Base-by-base conservation (phyloP, 2,329 filamentous ascomycete species). In the Blastomyces silverae region DNA sequence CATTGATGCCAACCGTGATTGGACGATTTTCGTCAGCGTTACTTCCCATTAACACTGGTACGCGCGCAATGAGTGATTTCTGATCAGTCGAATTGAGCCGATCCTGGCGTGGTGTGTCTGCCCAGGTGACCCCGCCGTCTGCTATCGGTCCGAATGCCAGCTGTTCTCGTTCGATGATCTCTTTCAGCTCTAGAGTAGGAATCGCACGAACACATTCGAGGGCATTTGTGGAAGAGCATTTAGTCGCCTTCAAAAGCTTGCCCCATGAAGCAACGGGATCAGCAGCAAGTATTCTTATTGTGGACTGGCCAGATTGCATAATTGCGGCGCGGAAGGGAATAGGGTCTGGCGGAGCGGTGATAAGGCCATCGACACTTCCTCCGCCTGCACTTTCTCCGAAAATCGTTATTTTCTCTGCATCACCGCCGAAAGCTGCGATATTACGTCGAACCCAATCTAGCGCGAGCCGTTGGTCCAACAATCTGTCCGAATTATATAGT, bases 321-420 rank as follows among this genome's bases (percentile, higher is more conserved):
- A 74, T 74, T 3, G 70, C 73, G 28, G 70, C 72, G 22, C 67
- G 68, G 66, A 75, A 75, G 20, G 70, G 69, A 10, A 70, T 48
- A 2, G 67, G 68, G 1, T 67, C 61, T 0, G 70, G 68, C 15
- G 68, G 68, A 6, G 65, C 64, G 2, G 68, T 71, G 15, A 74
- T 61, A 1, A 74, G 68, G 0, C 64, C 65, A 55, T 67, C 69
- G 22, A 72, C 69, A 1, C 39, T 50, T 39, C 37, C 37, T 11
- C 83, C 84, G 31, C 84, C 80, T 10, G 80, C 80, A 60, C 74
- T 78, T 56, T 76, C 76, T 11, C 80, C 80, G 15, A 74, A 73
- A 65, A 81, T 79, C 3, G 77, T 79, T 37, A 81, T 77, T 57
- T 71, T 72, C 61, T 73, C 71, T 1, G 78, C 75, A 60, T 81